Conservation (phyloP, 257 asterid genomes). For the Ajuga chamaepitys region DNA sequence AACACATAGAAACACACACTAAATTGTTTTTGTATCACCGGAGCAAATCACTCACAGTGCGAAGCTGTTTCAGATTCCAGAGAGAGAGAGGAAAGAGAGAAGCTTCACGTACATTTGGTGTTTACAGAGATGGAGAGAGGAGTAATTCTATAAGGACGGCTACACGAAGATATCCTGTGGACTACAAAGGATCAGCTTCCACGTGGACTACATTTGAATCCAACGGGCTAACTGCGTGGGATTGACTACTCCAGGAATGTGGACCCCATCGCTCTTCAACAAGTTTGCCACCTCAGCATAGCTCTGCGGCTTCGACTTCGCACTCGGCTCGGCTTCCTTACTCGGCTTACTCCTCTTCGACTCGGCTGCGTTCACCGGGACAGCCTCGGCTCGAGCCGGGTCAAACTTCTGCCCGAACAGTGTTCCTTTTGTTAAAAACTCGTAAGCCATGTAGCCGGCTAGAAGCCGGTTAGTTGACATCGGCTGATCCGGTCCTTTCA, state of each 20-base stretch:
- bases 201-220: conserved; percentile 53
- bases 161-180: conserved; percentile 9
- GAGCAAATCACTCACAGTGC: not conserved
- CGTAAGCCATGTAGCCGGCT: conserved; percentile 73
- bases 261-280: conserved; percentile 47
- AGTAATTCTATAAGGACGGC: not conserved
- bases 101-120: not conserved
- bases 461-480: conserved; percentile 36
- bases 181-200: not conserved
- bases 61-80: not conserved
- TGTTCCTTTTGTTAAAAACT: conserved; percentile 49
- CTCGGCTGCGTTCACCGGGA: conserved; percentile 24
- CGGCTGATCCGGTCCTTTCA: conserved; percentile 21
- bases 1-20: not conserved
- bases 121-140: not conserved
- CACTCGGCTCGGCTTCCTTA: conserved; percentile 23
- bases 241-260: conserved; percentile 63
- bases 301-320: conserved; percentile 27
- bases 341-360: conserved; percentile 19
- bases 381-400: conserved; percentile 47
- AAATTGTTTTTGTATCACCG: not conserved
- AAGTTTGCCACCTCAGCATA: conserved; percentile 61
- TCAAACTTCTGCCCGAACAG: conserved; percentile 49
- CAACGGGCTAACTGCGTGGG: conserved; percentile 63
- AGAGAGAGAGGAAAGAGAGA: not conserved